phyloP scores from a whole-genome alignment of 2,329 filamentous ascomycete species.

The Penicillium sp. region DNA sequence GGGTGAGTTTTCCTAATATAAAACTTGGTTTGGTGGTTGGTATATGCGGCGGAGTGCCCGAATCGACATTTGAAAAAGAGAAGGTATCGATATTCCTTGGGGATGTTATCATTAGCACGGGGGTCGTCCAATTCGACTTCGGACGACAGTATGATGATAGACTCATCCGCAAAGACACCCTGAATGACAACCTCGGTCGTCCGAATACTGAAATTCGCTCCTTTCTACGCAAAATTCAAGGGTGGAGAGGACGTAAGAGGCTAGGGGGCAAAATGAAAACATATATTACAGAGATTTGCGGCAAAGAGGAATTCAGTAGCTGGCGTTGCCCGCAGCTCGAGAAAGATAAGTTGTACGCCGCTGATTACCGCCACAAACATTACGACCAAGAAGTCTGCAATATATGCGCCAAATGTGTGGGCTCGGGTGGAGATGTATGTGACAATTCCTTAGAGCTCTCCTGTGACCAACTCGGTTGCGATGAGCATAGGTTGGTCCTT shows the following conservation, averaged over 20 bases:
- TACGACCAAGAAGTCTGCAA: not conserved
- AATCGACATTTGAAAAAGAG: not conserved
- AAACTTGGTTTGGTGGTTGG: not conserved
- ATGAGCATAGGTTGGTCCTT: not conserved
- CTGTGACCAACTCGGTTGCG: not conserved
- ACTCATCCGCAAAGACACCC: conserved; percentile 12
- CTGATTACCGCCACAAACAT: not conserved
- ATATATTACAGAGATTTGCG: not conserved
- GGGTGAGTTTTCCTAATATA: not conserved
- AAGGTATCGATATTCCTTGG: not conserved
- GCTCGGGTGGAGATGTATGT: not conserved
- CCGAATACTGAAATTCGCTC: not conserved
- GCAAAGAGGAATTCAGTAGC: not conserved
- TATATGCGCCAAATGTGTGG: not conserved
- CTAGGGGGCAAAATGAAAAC: not conserved
- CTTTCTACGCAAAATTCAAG: not conserved
- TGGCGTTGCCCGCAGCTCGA: not conserved
- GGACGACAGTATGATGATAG: conserved; percentile 9
- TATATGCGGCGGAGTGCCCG: not conserved
- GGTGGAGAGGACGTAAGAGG: not conserved
- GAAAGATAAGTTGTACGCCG: not conserved
- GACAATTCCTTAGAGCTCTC: not conserved
- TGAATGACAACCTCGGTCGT: not conserved
- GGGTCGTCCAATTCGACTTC: not conserved
- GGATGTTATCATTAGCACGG: not conserved